Evolutionary conservation across 2,329 filamentous ascomycete species (phyloP).

Genomic region (Furcasterigmium sp.): DNA sequence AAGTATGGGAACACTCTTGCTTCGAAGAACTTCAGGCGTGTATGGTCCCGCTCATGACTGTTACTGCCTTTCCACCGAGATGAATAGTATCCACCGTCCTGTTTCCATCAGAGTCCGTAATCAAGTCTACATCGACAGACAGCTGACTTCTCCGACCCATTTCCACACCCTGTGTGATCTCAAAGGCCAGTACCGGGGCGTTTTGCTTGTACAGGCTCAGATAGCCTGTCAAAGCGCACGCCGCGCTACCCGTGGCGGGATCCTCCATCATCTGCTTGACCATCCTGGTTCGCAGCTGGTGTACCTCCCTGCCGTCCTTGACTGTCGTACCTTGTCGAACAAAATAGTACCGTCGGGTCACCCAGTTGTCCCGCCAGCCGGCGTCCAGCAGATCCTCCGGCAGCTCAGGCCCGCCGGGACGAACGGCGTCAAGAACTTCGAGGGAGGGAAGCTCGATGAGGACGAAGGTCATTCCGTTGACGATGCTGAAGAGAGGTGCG

Average conservation of each 20-base stretch:
- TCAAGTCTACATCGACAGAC: no score
- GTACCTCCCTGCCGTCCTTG: slow-evolving; percentile 17
- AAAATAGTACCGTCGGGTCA: slow-evolving; percentile 55
- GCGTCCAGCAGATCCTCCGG: no score
- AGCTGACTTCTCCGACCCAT: no score
- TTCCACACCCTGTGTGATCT: slow-evolving; percentile 12
- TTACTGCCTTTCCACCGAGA: no score
- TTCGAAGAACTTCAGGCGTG: no score
- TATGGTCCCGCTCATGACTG: no score
- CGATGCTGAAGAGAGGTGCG: slow-evolving; percentile 55
- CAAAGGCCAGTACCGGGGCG: slow-evolving; percentile 12
- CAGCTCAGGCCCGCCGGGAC: no score
- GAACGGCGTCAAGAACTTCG: slow-evolving; percentile 50
- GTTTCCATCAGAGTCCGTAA: no score
- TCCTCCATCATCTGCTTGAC: slow-evolving; percentile 49
- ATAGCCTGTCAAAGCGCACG: slow-evolving; percentile 50
- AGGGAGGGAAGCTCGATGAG: slow-evolving; percentile 57
- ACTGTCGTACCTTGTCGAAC: slow-evolving; percentile 23
- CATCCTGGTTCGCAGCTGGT: slow-evolving; percentile 54
- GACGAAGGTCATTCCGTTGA: slow-evolving; percentile 71
- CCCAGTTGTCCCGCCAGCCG: slow-evolving; percentile 49
- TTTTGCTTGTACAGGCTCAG: slow-evolving; percentile 37
- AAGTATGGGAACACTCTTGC: no score
- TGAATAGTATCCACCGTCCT: no score
- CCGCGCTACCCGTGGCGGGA: slow-evolving; percentile 58